phyloP scores from a whole-genome alignment of 768 basidiomycete species.

The Pisolithus sp. region DNA sequence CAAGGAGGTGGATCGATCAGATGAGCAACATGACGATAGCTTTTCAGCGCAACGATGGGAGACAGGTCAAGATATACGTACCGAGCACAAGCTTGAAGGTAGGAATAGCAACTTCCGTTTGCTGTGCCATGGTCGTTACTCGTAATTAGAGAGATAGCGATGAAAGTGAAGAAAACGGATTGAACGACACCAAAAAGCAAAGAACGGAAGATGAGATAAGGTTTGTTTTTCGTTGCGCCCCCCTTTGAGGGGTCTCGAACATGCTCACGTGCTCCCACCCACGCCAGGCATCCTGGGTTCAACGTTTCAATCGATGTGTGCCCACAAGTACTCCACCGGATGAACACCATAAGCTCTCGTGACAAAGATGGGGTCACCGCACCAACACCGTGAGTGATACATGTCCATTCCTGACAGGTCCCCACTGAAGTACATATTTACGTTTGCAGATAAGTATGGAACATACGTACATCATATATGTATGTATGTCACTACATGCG shows the following conservation, averaged over 20 bases:
- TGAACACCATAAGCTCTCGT: too few species aligned
- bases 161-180: slow-evolving; percentile 12
- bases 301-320: too few species aligned
- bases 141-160: slow-evolving; percentile 18
- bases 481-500: too few species aligned
- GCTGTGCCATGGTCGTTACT: slow-evolving; percentile 36
- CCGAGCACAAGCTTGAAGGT: slow-evolving; percentile 99
- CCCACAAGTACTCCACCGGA: too few species aligned
- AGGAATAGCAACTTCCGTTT: slow-evolving; percentile 38
- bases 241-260: slow-evolving; percentile 9
- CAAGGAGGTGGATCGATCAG: background rate
- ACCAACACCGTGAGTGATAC: too few species aligned
- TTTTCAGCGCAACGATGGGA: background rate
- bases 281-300: too few species aligned
- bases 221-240: slow-evolving; percentile 32
- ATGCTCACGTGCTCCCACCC: slow-evolving; percentile 27
- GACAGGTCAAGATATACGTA: slow-evolving; percentile 33
- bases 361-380: too few species aligned
- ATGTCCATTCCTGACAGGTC: too few species aligned
- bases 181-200: slow-evolving; percentile 25
- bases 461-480: too few species aligned
- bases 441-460: too few species aligned
- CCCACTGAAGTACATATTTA: too few species aligned
- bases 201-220: slow-evolving; percentile 27
- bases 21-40: background rate